Conservation (phyloP, 306 rosid species). For the Geum urbanum region DNA sequence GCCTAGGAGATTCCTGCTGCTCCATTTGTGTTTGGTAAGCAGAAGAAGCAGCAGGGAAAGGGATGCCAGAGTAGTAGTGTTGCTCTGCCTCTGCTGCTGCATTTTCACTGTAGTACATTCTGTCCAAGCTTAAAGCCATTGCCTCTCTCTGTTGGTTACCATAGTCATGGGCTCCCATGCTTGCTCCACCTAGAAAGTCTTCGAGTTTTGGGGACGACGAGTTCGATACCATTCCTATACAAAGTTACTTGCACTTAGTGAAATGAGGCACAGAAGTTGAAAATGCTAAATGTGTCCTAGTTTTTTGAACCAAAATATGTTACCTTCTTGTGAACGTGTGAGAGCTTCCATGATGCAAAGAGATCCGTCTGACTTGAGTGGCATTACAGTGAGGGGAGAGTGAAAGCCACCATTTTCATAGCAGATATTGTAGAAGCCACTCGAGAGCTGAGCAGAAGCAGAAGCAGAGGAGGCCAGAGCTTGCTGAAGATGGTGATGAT, state of each 20-base stretch:
- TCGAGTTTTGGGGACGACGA: slow-evolving; percentile 88
- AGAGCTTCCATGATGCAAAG: slow-evolving; percentile 90
- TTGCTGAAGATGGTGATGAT: slow-evolving; percentile 24
- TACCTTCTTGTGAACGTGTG: slow-evolving; percentile 71
- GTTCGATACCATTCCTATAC: slow-evolving; percentile 52
- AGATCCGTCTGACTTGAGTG: slow-evolving; percentile 87
- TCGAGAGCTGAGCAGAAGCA: slow-evolving; percentile 37
- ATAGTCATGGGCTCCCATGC: slow-evolving; percentile 54
- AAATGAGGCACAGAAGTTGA: neutral
- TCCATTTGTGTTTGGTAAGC: slow-evolving; percentile 44
- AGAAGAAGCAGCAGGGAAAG: slow-evolving; percentile 38
- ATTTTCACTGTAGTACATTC: slow-evolving; percentile 53
- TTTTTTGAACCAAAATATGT: neutral
- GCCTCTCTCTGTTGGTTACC: slow-evolving; percentile 64
- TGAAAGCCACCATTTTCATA: slow-evolving; percentile 47
- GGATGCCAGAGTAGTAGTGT: slow-evolving; percentile 49
- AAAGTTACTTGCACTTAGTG: neutral
- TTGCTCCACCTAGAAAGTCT: slow-evolving; percentile 85
- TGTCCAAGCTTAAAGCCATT: slow-evolving; percentile 82
- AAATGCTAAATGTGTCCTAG: neutral
- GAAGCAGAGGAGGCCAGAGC: slow-evolving; percentile 33
- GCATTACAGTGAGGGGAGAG: slow-evolving; percentile 76
- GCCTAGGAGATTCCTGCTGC: slow-evolving; percentile 42
- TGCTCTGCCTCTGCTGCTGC: slow-evolving; percentile 39
- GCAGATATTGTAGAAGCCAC: slow-evolving; percentile 42